Conservation (phyloP, 169 alveolate genomes). For the Babesia divergens region DNA sequence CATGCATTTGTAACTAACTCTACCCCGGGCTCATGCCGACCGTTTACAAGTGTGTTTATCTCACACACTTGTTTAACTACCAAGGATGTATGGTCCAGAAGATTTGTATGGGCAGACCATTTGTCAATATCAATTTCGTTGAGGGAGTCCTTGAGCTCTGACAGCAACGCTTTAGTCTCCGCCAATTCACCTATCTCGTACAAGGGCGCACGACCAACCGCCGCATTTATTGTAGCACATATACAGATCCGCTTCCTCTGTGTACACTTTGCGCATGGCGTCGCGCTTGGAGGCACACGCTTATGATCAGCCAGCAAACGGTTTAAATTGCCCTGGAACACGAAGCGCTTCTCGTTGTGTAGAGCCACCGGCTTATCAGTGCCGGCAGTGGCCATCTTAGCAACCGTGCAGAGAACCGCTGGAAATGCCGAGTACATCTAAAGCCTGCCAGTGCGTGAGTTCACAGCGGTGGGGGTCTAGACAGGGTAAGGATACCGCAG, state of each 20-base stretch:
- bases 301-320: conserved; percentile 42
- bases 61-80: conserved; percentile 54
- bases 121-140: conserved; percentile 65
- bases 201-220: conserved; percentile 62
- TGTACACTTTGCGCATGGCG: conserved; percentile 66
- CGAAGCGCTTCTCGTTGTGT: conserved; percentile 57
- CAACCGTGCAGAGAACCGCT: too few species aligned
- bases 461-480: neutral
- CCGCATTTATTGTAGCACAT: conserved; percentile 58
- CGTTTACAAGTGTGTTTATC: conserved; percentile 39
- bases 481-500: too few species aligned
- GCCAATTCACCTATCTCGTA: conserved; percentile 67
- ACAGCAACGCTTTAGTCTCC: conserved; percentile 61
- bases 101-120: conserved; percentile 67
- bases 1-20: conserved; percentile 76
- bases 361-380: conserved; percentile 27
- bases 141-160: conserved; percentile 66
- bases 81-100: conserved; percentile 60
- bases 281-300: conserved; percentile 59
- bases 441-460: neutral
- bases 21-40: conserved; percentile 63
- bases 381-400: neutral
- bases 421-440: neutral
- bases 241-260: conserved; percentile 63
- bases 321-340: conserved; percentile 46